phyloP scores from a whole-genome alignment of 139 green algal species.

The Nannochloris sp. region DNA sequence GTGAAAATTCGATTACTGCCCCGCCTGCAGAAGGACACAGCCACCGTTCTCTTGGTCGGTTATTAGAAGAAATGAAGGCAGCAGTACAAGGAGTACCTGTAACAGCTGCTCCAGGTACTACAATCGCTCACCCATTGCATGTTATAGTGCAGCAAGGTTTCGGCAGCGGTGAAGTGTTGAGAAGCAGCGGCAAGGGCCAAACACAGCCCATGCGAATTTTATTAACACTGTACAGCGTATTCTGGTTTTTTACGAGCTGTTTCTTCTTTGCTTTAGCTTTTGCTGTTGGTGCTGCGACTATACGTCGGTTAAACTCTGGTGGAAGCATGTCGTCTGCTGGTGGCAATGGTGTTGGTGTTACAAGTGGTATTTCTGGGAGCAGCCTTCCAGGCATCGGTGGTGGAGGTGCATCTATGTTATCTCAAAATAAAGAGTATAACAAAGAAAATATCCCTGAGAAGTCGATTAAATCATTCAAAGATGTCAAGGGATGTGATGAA shows the following conservation, averaged over 20 bases:
- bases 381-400: not conserved
- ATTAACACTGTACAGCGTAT: constrained; percentile 6
- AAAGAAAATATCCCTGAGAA: constrained; percentile 60
- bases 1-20: not conserved
- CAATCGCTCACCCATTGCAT: constrained; percentile 48
- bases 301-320: constrained; percentile 7
- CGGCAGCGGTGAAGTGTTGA: constrained; percentile 4
- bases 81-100: not conserved
- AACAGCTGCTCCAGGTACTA: constrained; percentile 23
- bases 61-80: constrained; percentile 59
- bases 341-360: too few species aligned
- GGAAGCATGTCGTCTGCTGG: not conserved
- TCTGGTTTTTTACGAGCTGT: constrained; percentile 20
- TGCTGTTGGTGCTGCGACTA: constrained; percentile 24
- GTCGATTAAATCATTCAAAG: constrained; percentile 45
- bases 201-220: not conserved
- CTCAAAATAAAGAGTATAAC: constrained; percentile 58
- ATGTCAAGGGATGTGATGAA: constrained; percentile 85
- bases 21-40: constrained; percentile 12
- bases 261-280: constrained; percentile 36
- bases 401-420: constrained; percentile 10
- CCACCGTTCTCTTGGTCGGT: constrained; percentile 46
- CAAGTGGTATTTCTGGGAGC: not conserved
- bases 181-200: not conserved
- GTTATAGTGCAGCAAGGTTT: constrained; percentile 40